Evolutionary conservation across 768 basidiomycete genomes (phyloP), one percentile per base, ranked within the genome.

Genomic region (Mycena vulgaris): DNA sequence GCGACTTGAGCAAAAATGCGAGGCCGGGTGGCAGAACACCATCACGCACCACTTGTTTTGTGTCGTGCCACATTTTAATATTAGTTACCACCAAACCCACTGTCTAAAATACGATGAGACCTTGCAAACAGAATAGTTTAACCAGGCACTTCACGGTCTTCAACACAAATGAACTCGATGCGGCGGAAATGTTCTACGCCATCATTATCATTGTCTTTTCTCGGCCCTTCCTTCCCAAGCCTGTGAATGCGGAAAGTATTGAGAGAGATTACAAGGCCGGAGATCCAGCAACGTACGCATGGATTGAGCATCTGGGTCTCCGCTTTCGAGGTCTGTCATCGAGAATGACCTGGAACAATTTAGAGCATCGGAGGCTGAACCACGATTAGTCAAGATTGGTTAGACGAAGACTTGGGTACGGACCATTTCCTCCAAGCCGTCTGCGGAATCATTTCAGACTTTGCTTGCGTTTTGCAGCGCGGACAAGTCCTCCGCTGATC

Each of bases 391-490:
- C n/a, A 1, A 3, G 11, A 33, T 10, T n/a, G 2, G 25, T n/a
- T 21, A 27, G 48, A 1, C 14, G 8, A n/a, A 30, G 33, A 33
- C 10, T 16, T 17, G 31, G 28, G 27, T 37, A 40, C 62, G 28
- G n/a, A 53, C 62, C 62, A 63, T 49, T 63, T 63, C 51, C 62
- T 63, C 62, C 51, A 63, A 6, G 51, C 28, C 0, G 35, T 40
- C 21, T 31, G 28, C 10, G 51, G 16, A 53, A 52, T 30, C 1
- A 51, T 19, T 14, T 53, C 62, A 6, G 62, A 63, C 9, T 31
- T 52, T 28, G 21, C 39, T 17, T 63, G 37, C n/a, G 23, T 42
- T 21, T 31, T 53, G 16, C 62, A 63, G 21, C 62, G 62, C 30
- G 62, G 62, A 16, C 62, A 63, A 14, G 37, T 63, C 39, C 39